These are phyloP conservation scores for Solanum bulbocastanum DNA, from an alignment of 257 asterid genomes.

Conservation along the genomic window DNA sequence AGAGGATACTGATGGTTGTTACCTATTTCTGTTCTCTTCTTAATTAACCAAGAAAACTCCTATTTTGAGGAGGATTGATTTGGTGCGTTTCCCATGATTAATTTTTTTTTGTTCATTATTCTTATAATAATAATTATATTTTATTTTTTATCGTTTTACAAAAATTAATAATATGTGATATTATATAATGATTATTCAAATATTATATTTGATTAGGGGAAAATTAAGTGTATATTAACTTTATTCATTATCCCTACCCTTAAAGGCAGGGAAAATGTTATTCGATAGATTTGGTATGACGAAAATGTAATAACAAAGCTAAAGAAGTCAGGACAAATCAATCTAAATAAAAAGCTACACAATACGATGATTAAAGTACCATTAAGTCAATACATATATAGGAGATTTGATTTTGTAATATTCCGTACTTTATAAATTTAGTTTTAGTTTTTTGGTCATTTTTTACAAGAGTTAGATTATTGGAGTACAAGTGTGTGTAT, in stretches of 20 bases:
- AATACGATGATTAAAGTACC: background rate
- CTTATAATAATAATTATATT: too few species aligned
- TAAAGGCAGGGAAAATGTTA: background rate
- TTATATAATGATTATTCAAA: too few species aligned
- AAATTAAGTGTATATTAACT: background rate
- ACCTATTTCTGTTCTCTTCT: background rate
- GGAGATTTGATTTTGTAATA: background rate
- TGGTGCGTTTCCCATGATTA: background rate
- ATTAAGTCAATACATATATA: background rate
- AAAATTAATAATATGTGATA: too few species aligned
- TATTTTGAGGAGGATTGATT: background rate
- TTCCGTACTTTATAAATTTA: too few species aligned
- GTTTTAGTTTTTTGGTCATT: too few species aligned
- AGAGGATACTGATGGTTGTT: background rate
- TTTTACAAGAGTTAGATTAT: background rate
- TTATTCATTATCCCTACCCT: too few species aligned
- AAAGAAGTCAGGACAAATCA: background rate
- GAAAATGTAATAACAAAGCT: too few species aligned
- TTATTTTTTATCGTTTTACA: too few species aligned
- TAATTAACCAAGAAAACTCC: background rate
- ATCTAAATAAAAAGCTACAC: background rate
- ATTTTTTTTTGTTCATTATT: too few species aligned
- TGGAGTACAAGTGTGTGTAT: background rate
- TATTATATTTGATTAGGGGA: background rate
- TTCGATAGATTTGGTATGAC: background rate